phyloP scores from a whole-genome alignment of 441 rosid genomes.

The Gossypium lobatum region DNA sequence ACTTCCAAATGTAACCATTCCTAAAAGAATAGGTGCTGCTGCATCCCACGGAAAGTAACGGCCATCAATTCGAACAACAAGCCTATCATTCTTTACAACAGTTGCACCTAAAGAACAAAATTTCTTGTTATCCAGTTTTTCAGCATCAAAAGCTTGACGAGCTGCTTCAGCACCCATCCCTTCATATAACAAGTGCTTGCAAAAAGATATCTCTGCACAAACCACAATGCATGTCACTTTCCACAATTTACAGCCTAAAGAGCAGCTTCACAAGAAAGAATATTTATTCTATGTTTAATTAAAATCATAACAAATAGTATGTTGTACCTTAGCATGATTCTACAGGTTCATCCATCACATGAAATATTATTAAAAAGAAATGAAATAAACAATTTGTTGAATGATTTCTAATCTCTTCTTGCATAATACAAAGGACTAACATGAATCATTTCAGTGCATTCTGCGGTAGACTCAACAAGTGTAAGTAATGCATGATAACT shows the following conservation, averaged over 20 bases:
- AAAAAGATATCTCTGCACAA: slow-evolving; percentile 32
- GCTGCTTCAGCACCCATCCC: slow-evolving; percentile 63
- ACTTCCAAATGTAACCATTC: slow-evolving; percentile 48
- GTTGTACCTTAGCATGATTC: neutral
- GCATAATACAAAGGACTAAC: neutral
- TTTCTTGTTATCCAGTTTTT: slow-evolving; percentile 39
- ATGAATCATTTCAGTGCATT: slow-evolving; percentile 1
- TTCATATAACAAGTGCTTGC: slow-evolving; percentile 47
- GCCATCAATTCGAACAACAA: slow-evolving; percentile 45
- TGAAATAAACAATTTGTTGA: neutral
- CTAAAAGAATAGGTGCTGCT: slow-evolving; percentile 56
- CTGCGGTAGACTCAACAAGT: slow-evolving; percentile 3
- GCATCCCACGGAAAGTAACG: slow-evolving; percentile 59
- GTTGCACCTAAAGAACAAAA: slow-evolving; percentile 44
- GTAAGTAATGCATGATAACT: neutral
- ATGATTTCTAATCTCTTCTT: neutral
- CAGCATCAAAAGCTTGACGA: slow-evolving; percentile 53
- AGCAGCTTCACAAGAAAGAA: slow-evolving; percentile 10
- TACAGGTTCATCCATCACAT: neutral
- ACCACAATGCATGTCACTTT: slow-evolving; percentile 25
- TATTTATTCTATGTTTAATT: neutral
- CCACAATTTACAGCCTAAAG: slow-evolving; percentile 6
- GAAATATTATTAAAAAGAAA: neutral
- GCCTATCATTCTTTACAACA: slow-evolving; percentile 46
- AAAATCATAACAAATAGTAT: neutral